A percentile compares a stretch with the other conserved stretches of the same genome.
Conservation (phyloP, 2,329 filamentous ascomycete species). For the Albophoma yamanashiensis region DNA sequence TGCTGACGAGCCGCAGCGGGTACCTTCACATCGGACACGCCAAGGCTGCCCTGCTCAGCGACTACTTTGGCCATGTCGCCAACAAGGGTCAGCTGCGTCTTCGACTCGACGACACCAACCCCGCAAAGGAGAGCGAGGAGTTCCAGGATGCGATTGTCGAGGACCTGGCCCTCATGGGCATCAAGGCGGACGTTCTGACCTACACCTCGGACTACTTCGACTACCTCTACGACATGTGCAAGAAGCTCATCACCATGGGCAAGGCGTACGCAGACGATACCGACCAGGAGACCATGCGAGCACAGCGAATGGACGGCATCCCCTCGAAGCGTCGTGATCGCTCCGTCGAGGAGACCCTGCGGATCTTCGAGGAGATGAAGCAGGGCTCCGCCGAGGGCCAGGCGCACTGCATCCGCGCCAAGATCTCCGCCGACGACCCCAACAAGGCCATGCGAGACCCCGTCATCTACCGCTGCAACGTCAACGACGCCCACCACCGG, state of each 20-base stretch:
- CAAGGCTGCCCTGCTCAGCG: constrained; percentile 86
- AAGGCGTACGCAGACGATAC: constrained; percentile 94
- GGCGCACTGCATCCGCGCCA: constrained; percentile 87
- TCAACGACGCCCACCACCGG: constrained; percentile 57
- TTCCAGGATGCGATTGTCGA: constrained; percentile 90
- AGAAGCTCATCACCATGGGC: constrained; percentile 76
- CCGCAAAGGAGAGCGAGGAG: constrained; percentile 93
- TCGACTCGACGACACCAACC: constrained; percentile 96
- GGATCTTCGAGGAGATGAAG: constrained; percentile 91
- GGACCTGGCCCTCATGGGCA: constrained; percentile 82
- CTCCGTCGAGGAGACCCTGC: constrained; percentile 71
- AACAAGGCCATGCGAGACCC: constrained; percentile 96
- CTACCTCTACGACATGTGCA: constrained; percentile 74
- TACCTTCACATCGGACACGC: constrained; percentile 95
- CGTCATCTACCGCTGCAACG: constrained; percentile 91
- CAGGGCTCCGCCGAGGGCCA: constrained; percentile 66
- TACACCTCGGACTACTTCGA: constrained; percentile 97
- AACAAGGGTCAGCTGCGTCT: constrained; percentile 87
- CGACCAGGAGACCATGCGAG: constrained; percentile 75
- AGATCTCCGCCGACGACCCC: constrained; percentile 81
- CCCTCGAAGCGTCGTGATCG: constrained; percentile 72
- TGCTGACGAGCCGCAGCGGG: constrained; percentile 33
- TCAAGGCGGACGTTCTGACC: constrained; percentile 76
- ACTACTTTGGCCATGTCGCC: constrained; percentile 91
- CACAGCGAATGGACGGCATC: constrained; percentile 75